Base-by-base conservation (phyloP, 2,329 filamentous ascomycete species). In the Pleurostoma richardsiae region DNA sequence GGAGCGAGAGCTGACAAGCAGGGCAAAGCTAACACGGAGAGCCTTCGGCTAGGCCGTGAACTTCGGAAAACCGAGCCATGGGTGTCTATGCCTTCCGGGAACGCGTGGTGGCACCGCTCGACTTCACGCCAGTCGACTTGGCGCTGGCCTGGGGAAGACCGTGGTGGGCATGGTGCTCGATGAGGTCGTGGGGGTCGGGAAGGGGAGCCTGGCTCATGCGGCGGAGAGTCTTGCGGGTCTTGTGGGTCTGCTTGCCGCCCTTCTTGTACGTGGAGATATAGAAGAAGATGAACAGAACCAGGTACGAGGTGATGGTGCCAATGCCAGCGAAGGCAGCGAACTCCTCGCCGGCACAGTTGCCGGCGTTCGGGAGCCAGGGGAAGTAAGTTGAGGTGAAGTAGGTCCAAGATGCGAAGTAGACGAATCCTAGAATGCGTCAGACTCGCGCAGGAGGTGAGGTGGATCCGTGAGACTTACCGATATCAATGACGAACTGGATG, bases 371-470 rank as follows among this genome's bases (percentile, higher is more conserved):
- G 66, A 95, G 75, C 77, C 81, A 86, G 41, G 77, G 80, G 76
- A 86, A 96, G 82, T 96, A 96, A 59, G 85, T 87, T 59, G 86
- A 91, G 57, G 87, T 84, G 79, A 96, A 96, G 80, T 97, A 97
- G 59, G 91, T 96, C 80, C 92, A 97, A n/a, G 92, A 95, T 44
- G 91, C 92, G 64, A 96, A 97, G 83, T 97, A 97, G 68, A 97
- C 89, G 69, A 97, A 97, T 61, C 89, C 88, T 92, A 52, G 28
- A 28, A 40, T 10, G 29, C 29, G 56, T 52, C 39, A 54, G 49
- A 5, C 29, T 26, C 43, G 5, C 7, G 19, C 38, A 10, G 19
- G 4, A 26, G 6, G n/a, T 19, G 36, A 38, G 43, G 10, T 30
- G n/a, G 39, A 8, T 8, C 31, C 19, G 27, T 39, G 3, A 4